A percentile compares a stretch with the other conserved stretches of the same genome.
phyloP scores from a whole-genome alignment of 108 stramenopile genomes.

The Conticribra weissflogii region DNA sequence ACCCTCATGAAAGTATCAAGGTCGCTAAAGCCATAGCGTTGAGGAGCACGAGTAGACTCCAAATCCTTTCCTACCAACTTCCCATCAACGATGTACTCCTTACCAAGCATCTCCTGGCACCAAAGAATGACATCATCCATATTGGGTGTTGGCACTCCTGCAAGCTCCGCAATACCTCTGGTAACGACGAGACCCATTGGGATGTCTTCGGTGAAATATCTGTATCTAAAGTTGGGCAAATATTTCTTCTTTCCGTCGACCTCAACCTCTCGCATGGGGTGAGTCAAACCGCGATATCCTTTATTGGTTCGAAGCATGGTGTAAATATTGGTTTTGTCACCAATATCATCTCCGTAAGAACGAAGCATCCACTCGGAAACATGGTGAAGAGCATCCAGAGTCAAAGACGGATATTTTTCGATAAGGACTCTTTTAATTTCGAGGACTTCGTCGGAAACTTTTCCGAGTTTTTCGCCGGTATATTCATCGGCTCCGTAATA shows the following conservation, averaged over 20 bases:
- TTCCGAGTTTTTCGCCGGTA: constrained; percentile 54
- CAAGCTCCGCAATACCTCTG: constrained; percentile 60
- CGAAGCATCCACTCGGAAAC: constrained; percentile 60
- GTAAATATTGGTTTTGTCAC: constrained; percentile 57
- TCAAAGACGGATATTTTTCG: constrained; percentile 47
- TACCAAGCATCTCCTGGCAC: constrained; percentile 59
- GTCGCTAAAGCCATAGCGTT: constrained; percentile 53
- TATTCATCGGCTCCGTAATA: constrained; percentile 61
- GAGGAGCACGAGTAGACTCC: constrained; percentile 45
- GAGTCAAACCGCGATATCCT: constrained; percentile 60
- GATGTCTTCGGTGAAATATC: constrained; percentile 67
- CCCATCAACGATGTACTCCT: constrained; percentile 57
- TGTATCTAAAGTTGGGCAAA: constrained; percentile 62
- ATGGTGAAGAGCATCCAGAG: constrained; percentile 43
- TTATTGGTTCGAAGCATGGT: constrained; percentile 60
- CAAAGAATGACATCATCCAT: constrained; percentile 64
- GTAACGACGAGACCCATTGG: constrained; percentile 64
- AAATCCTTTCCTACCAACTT: constrained; percentile 53
- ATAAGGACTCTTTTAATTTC: constrained; percentile 33
- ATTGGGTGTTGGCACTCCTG: constrained; percentile 56
- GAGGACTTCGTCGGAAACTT: constrained; percentile 55
- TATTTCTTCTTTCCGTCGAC: constrained; percentile 39
- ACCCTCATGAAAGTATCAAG: constrained; percentile 54
- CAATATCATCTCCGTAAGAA: constrained; percentile 59
- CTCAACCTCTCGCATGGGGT: constrained; percentile 50